These are phyloP conservation scores for Pythium folliculosum DNA, from an alignment of 352 stramenopile species.

Conservation along the genomic window DNA sequence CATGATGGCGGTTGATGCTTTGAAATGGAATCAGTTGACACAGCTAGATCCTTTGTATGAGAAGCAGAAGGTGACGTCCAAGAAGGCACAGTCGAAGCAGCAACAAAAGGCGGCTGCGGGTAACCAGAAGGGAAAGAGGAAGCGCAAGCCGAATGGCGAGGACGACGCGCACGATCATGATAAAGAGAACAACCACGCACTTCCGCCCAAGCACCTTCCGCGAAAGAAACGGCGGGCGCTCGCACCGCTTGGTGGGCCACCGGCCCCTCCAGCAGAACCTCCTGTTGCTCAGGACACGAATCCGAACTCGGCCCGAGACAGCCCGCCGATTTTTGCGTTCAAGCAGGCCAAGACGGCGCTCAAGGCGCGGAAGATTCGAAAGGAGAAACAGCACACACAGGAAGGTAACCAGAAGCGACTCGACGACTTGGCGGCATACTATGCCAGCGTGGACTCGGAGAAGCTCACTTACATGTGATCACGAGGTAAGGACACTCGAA, in stretches of 20 bases:
- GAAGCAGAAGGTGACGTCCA: neutral
- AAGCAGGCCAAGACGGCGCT: conserved; percentile 48
- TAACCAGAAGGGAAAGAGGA: conserved; percentile 7
- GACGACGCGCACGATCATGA: neutral
- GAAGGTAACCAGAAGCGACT: conserved; percentile 53
- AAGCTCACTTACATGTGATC: conserved; percentile 45
- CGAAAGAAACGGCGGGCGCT: neutral
- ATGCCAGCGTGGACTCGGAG: conserved; percentile 60
- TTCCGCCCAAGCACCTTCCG: neutral
- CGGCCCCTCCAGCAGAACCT: neutral
- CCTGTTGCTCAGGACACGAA: neutral
- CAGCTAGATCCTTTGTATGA: neutral
- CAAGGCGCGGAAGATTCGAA: conserved; percentile 29
- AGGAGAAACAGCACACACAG: conserved; percentile 35
- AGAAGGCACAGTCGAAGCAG: neutral
- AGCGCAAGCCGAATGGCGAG: neutral
- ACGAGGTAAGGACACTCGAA: neutral
- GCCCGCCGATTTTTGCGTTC: conserved; percentile 54
- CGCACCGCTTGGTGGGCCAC: neutral
- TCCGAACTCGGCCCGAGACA: conserved; percentile 37
- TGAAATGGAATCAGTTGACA: neutral
- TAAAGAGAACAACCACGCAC: conserved; percentile 24
- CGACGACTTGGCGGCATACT: conserved; percentile 61
- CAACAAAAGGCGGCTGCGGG: neutral
- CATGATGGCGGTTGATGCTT: neutral